These are phyloP conservation scores for Ilyonectria destructans DNA, from an alignment of 2,329 filamentous ascomycete species.

Conservation along the genomic window DNA sequence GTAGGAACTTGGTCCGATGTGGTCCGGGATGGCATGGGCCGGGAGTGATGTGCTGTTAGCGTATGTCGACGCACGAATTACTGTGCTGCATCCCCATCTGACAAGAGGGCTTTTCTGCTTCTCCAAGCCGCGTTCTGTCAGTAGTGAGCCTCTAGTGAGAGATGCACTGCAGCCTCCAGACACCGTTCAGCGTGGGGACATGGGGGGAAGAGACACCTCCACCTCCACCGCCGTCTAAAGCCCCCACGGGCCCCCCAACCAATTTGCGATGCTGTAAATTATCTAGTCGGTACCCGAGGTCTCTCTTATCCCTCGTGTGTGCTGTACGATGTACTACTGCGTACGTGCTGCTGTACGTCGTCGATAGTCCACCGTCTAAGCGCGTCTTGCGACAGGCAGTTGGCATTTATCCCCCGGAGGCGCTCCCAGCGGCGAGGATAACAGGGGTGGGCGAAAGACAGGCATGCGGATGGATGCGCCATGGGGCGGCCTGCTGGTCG, in stretches of 20 bases:
- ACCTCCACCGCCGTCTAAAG: slow-evolving; percentile 5
- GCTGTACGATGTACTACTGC: neutral
- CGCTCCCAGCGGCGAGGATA: slow-evolving; percentile 1
- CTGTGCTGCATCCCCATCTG: neutral
- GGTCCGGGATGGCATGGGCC: slow-evolving; percentile 12
- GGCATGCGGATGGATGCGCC: neutral
- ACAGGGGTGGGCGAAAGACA: slow-evolving; percentile 17
- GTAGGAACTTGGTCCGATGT: neutral
- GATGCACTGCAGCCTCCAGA: slow-evolving; percentile 1
- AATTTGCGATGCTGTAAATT: neutral
- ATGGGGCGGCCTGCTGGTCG: neutral
- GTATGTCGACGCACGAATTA: neutral
- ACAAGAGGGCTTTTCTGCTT: neutral
- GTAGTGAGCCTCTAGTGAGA: neutral
- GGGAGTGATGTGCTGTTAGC: slow-evolving; percentile 7
- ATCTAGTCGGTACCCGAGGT: neutral
- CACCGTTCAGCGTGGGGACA: slow-evolving; percentile 4
- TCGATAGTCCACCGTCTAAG: slow-evolving; percentile 16
- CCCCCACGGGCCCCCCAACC: slow-evolving; percentile 4
- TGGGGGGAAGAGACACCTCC: neutral
- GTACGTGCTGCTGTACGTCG: neutral
- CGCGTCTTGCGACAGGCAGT: slow-evolving; percentile 29
- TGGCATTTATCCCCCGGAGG: slow-evolving; percentile 8
- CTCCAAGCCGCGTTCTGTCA: neutral
- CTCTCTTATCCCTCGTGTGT: neutral